Conservation (phyloP, 2,329 filamentous ascomycete species). For the Microdochium trichocladiopsis region DNA sequence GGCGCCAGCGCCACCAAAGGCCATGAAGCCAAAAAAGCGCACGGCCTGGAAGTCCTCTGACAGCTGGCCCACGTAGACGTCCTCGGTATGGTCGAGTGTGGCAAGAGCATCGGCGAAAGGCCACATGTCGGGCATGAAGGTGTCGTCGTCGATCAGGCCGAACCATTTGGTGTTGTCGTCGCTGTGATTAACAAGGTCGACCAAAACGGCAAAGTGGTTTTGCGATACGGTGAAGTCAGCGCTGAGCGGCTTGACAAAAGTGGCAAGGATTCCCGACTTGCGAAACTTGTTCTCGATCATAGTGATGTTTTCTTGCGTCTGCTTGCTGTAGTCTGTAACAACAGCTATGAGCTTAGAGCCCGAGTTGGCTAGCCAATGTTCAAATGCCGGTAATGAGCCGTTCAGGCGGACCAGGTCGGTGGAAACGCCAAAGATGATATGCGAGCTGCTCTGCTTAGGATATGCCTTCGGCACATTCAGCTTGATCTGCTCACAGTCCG, state of each 20-base stretch:
- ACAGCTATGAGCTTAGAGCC: conserved; percentile 46
- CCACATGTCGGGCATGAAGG: conserved; percentile 51
- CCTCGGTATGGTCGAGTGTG: conserved; percentile 37
- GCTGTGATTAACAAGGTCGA: conserved; percentile 36
- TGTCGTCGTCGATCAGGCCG: conserved; percentile 55
- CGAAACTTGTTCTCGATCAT: conserved; percentile 23
- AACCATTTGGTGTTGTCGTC: conserved; percentile 43
- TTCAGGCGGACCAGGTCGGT: conserved; percentile 43
- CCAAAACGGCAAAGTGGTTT: conserved; percentile 50
- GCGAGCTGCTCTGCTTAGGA: conserved; percentile 33
- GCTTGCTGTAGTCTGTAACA: conserved; percentile 31
- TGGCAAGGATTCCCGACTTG: conserved; percentile 23
- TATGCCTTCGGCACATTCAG: conserved; percentile 39
- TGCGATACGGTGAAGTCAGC: conserved; percentile 34
- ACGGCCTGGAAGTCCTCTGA: conserved; percentile 49
- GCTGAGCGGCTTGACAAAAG: conserved; percentile 24
- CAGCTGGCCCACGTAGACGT: conserved; percentile 48
- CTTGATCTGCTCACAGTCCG: conserved; percentile 26
- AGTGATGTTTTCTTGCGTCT: conserved; percentile 18
- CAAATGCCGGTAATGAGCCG: conserved; percentile 41
- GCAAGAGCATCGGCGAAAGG: conserved; percentile 37
- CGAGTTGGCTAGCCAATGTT: conserved; percentile 47
- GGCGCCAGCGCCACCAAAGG: conserved; percentile 53
- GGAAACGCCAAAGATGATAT: conserved; percentile 51
- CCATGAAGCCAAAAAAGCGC: conserved; percentile 47